Conservation (phyloP, 1,284 basidiomycete species). For the Fomes fomentarius region DNA sequence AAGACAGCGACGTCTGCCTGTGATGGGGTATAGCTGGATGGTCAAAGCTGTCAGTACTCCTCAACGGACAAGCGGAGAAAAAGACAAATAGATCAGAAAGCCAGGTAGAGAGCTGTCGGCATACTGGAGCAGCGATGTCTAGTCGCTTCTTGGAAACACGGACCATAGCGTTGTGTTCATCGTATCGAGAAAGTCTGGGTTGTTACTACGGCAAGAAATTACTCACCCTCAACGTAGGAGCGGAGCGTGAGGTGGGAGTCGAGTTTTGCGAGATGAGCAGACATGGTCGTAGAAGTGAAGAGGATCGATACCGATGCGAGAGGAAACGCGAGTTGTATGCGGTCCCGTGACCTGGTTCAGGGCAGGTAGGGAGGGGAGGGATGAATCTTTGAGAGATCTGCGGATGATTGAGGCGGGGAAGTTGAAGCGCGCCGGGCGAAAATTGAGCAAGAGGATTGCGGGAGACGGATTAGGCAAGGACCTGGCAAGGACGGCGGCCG, state of each 20-base stretch:
- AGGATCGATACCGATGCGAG: conserved; percentile 30
- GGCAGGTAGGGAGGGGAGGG: too few species aligned
- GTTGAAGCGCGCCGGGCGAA: too few species aligned
- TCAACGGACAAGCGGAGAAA: too few species aligned
- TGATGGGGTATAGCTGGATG: conserved; percentile 85
- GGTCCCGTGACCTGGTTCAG: conserved; percentile 23
- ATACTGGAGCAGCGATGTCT: conserved; percentile 89
- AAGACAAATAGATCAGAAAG: conserved; percentile 77
- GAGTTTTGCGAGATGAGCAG: conserved; percentile 76
- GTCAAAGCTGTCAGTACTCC: conserved; percentile 17
- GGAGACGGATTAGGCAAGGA: too few species aligned
- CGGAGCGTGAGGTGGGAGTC: conserved; percentile 84
- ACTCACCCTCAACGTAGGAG: conserved; percentile 92
- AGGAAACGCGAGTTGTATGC: conserved; percentile 21
- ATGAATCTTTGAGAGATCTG: too few species aligned
- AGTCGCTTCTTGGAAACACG: conserved; percentile 99
- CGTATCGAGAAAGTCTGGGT: conserved; percentile 41
- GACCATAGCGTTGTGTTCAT: conserved; percentile 93
- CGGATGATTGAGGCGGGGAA: too few species aligned
- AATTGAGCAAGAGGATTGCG: too few species aligned
- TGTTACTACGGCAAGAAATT: conserved; percentile 9
- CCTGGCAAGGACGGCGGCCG: too few species aligned
- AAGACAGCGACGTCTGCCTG: conserved; percentile 97
- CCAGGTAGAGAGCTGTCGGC: conserved; percentile 83
- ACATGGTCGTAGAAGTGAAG: conserved; percentile 50